Base-by-base conservation (phyloP, 768 basidiomycete species). In the Suillus fuscotomentosus region DNA sequence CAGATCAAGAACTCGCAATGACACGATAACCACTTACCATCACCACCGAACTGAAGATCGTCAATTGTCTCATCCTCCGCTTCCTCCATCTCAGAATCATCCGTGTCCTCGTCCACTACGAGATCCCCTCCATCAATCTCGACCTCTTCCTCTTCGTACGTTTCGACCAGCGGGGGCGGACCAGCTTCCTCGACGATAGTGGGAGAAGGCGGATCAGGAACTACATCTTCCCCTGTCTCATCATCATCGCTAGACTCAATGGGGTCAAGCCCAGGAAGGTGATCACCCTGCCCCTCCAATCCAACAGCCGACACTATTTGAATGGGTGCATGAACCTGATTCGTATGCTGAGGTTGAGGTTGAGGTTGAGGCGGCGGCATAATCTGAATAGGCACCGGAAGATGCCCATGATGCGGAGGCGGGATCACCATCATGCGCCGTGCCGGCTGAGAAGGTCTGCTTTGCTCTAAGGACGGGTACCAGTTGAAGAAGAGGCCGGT, bases 401-500 rank as follows among this genome's bases (percentile, higher is more conserved):
- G 31, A 56, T 50, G 11, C 27, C 15, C 34, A 27, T 27, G 39
- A 27, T 24, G 54, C 13, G 17, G 27, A 31, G 50, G 55, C 2
- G 27, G 54, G 27, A 41, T 60, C 10, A 34, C 31, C 41, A 60
- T 8, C 31, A 42, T 15, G 60, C 13, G 20, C 38, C 13, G 54
- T 3, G 47, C 10, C 11, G n/a, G n/a, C 17, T 57, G 63, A 24
- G 10, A 38, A 3, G 8, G 20, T 15, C 20, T 50, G 17, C 13
- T 47, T 4, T 39, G n/a, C 14, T n/a, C 51, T 8, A 63, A 65
- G 0, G 74, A 68, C 5, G 64, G 74, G 73, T 79, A 76, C 77
- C 81, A 84, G 62, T 82, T 86, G 42, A 86, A 67, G 65, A 79
- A 88, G 14, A 87, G 65, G 0, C 81, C 82, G 0, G 84, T 83